Base-by-base conservation (phyloP, 164 flowering plant genomes). In the Magnolia kwangsiensis region DNA sequence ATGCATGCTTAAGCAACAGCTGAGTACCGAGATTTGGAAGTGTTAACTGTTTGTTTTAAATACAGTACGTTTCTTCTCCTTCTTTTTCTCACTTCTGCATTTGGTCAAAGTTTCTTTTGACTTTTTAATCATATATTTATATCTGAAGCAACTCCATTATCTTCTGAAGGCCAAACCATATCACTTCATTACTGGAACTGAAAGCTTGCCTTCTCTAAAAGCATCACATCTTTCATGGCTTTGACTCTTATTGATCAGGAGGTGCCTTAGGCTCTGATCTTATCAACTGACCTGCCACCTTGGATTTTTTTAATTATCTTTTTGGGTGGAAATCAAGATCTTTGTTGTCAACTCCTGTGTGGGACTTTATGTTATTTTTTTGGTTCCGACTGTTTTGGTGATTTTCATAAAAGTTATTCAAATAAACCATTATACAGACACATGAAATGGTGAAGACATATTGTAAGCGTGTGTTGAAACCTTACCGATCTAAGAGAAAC, bases 401-500 rank as follows among this genome's bases (percentile, higher is more conserved):
- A 37, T 37, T 37, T 37, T 37, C 45, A 37, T 37, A 37, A 37
- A 37, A 37, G 7, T 5, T 37, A 37, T 37, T 7, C 45, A 37
- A 37, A 37, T 4, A 37, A 37, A 37, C 45, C 45, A 37, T 37
- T 5, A 27, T 27, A 27, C 45, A 37, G 7, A 37, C 45, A 37
- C 45, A 37, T 37, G 45, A 37, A 72, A 72, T 66, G 3, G 24
- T 21, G 37, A 5, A 66, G 23, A 21, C 11, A 14, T 66, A 29
- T 68, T 11, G 50, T 29, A 6, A 24, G 24, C 8, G 24, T 3
- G 63, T 21, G 7, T 20, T 68, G 51, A 31, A 45, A 58, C 5
- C 84, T 63, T 87, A 94, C 98, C 82, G 90, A 87, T 90, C 90
- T 88, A 23, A 94, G 88, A 71, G 91, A 77, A 74, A 92, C 84